Base-by-base conservation (phyloP, 2,329 filamentous ascomycete genomes). In the Microdochium nivale region DNA sequence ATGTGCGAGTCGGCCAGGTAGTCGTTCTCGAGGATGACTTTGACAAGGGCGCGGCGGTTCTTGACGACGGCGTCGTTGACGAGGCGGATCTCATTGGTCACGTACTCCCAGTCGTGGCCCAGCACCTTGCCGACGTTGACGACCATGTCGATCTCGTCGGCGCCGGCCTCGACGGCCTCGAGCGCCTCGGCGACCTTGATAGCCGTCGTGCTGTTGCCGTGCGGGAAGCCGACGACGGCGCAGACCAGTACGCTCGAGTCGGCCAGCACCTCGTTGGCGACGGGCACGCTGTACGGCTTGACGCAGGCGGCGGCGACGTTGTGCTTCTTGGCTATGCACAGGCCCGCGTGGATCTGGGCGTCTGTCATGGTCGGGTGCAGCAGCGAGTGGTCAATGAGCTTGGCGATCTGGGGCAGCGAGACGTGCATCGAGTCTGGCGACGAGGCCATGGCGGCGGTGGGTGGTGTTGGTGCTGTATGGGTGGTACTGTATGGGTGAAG, bases 21-120 rank as follows among this genome's bases (percentile, higher is more conserved):
- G 58, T 81, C 79, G 56, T 80, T 83, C 57, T 84, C 79, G 51
- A 84, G 83, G 48, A 83, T 84, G 49, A 83, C 79, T 59, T 84
- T 84, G 7, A 83, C 67, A 1, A 71, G 66, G 0, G 71, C 76
- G n/a, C 14, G 25, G 0, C 71, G 72, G 7, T 66, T 52, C n/a
- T 61, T 58, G 1, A 60, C 58, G 2, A 81, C 78, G 0, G 67
- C 70, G 0, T 70, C 59, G 55, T 83, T 81, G 54, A 84, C 64
- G 27, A 62, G 59, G 1, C 63, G 59, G 48, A 84, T 78, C 58
- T 84, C 80, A 5, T 70, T 60, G 0, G 62, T 58, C 13, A 83
- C 77, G 54, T 81, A 83, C 7, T 69, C 69, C 79, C 79, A 83
- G 27, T 83, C 75, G 0, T 71, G 73, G 16, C 76, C 66, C 0